Percentiles rank a stretch among this genome's conserved stretches.
phyloP scores from a whole-genome alignment of 148 eudicot species.

The Fagopyrum homotropicum region DNA sequence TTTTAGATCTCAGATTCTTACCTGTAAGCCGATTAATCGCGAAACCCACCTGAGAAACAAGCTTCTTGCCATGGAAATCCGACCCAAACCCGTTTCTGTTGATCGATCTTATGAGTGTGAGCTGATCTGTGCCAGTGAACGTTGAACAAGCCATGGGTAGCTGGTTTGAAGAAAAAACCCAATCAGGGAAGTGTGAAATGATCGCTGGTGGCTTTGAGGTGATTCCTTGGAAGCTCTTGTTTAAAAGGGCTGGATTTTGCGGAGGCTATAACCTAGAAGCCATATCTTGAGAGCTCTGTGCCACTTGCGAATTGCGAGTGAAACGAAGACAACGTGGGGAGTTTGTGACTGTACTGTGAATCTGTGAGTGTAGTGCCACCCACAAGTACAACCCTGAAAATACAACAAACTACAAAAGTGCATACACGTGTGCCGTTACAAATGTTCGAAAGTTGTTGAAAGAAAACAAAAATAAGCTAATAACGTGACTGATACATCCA shows the following conservation, averaged over 20 bases:
- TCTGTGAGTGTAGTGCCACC: not conserved
- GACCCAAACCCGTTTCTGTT: conserved; percentile 41
- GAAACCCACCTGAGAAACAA: conserved; percentile 28
- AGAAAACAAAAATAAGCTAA: conserved; percentile 7
- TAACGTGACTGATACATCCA: conserved; percentile 13
- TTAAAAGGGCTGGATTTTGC: not conserved
- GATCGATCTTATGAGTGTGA: conserved; percentile 24
- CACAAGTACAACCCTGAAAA: not conserved
- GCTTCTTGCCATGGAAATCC: conserved; percentile 27
- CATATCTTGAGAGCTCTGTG: not conserved
- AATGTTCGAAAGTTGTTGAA: too few relatives aligned
- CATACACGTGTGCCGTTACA: too few relatives aligned
- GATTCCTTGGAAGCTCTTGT: not conserved
- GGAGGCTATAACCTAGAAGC: not conserved
- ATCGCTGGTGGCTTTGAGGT: not conserved
- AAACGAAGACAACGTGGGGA: not conserved
- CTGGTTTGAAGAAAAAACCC: not conserved
- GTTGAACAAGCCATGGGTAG: conserved; percentile 27
- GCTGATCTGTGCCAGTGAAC: conserved; percentile 50
- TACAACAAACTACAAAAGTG: too few relatives aligned
- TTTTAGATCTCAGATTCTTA: conserved; percentile 16
- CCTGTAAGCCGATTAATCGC: conserved; percentile 9
- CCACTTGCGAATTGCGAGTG: too few relatives aligned
- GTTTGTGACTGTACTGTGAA: not conserved
- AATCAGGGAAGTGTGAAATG: not conserved